Percentiles rank a stretch among this genome's conserved stretches.
Evolutionary conservation across 805 yeast species (phyloP).

Genomic region (Kregervanrija fluxuum): DNA sequence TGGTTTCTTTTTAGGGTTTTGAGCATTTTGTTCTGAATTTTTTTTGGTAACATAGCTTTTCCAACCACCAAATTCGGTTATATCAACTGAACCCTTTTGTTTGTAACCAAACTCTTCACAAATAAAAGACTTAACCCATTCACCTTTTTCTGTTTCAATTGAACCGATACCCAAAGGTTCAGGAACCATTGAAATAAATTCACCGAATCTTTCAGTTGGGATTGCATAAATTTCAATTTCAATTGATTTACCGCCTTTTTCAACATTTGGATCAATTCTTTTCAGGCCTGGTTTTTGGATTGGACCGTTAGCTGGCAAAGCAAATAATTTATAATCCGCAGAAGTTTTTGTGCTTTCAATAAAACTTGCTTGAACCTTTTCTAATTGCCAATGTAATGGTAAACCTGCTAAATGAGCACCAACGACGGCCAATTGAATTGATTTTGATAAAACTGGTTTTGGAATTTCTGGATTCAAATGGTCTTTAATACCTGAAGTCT

Average conservation of each 20-base stretch:
- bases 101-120: slow-evolving; percentile 88
- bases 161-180: slow-evolving; percentile 94
- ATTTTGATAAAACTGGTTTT: slow-evolving; percentile 30
- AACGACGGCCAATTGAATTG: slow-evolving; percentile 79
- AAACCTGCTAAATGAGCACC: slow-evolving; percentile 92
- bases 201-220: slow-evolving; percentile 73
- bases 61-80: slow-evolving; percentile 90
- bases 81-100: slow-evolving; percentile 64
- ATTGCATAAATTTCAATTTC: slow-evolving; percentile 78
- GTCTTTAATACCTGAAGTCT: slow-evolving; percentile 30
- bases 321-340: slow-evolving; percentile 65
- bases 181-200: slow-evolving; percentile 82
- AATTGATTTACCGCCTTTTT: slow-evolving; percentile 47
- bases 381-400: slow-evolving; percentile 91
- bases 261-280: slow-evolving; percentile 39
- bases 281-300: slow-evolving; percentile 85
- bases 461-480: slow-evolving; percentile 42
- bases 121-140: slow-evolving; percentile 85
- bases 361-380: slow-evolving; percentile 71
- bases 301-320: slow-evolving; percentile 77
- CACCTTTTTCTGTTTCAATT: slow-evolving; percentile 73
- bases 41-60: slow-evolving; percentile 43
- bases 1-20: slow-evolving; percentile 38
- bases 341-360: slow-evolving; percentile 64
- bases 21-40: slow-evolving; percentile 17